Evolutionary conservation across 768 basidiomycete genomes (phyloP).

Genomic region (Boletus fagicola): DNA sequence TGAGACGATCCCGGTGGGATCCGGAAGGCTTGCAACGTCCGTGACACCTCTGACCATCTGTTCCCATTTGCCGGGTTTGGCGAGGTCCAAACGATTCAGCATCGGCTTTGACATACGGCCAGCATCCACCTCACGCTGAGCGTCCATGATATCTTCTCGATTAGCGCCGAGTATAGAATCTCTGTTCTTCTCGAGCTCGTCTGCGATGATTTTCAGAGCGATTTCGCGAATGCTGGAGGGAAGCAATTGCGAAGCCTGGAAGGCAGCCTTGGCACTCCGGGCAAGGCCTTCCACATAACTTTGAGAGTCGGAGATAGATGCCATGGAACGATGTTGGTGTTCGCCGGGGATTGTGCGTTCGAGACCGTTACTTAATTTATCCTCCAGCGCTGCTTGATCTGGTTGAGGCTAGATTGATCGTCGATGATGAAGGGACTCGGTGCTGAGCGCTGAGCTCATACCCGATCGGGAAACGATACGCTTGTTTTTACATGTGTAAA

Average conservation of each 20-base stretch:
- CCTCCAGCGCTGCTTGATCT: no score
- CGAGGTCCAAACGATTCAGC: slow-evolving; percentile 81
- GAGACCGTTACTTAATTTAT: no score
- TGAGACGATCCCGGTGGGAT: slow-evolving; percentile 82
- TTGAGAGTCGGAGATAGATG: slow-evolving; percentile 13
- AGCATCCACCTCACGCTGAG: slow-evolving; percentile 71
- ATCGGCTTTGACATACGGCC: slow-evolving; percentile 83
- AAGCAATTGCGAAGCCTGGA: slow-evolving; percentile 83
- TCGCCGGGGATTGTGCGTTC: neutral
- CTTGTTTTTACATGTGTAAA: no score
- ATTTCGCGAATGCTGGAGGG: slow-evolving; percentile 60
- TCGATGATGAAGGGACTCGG: no score
- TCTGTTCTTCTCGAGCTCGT: slow-evolving; percentile 63
- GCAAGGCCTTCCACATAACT: slow-evolving; percentile 60
- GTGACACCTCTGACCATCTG: slow-evolving; percentile 88
- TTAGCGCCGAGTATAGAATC: slow-evolving; percentile 79
- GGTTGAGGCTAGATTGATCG: no score
- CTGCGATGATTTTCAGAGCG: slow-evolving; percentile 69
- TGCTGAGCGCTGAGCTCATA: no score
- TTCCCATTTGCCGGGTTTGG: slow-evolving; percentile 84
- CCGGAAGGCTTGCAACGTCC: slow-evolving; percentile 82
- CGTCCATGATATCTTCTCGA: slow-evolving; percentile 76
- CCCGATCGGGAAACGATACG: no score
- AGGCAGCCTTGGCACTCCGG: slow-evolving; percentile 74
- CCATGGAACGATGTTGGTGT: slow-evolving; percentile 2